These are phyloP conservation scores for Naganishia albida DNA, from an alignment of 1,284 basidiomycete genomes.

Conservation along the genomic window DNA sequence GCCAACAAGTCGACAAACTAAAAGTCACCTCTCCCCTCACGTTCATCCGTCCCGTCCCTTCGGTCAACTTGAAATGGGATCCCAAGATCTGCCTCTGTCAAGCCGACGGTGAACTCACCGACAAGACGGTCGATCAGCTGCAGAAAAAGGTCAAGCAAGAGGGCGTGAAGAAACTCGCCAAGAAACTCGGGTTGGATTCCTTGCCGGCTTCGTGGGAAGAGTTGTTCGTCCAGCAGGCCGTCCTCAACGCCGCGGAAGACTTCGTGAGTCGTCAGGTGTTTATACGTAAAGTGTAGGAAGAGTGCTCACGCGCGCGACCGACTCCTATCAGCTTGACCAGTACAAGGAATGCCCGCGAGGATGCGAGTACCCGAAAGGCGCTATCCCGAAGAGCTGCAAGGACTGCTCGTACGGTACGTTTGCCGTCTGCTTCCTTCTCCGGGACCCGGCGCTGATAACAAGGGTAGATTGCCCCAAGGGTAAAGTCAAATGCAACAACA, in stretches of 20 bases:
- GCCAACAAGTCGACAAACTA: conserved; percentile 25
- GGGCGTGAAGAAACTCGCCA: conserved; percentile 10
- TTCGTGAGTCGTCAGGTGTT: conserved; percentile 25
- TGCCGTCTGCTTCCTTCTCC: not conserved
- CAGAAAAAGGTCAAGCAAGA: conserved; percentile 16
- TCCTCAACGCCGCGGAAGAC: conserved; percentile 10
- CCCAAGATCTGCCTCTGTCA: conserved; percentile 28
- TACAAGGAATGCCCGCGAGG: conserved; percentile 25
- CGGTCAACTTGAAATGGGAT: conserved; percentile 23
- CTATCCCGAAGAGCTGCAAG: conserved; percentile 18
- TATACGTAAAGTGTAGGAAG: not conserved
- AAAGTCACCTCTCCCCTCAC: conserved; percentile 25
- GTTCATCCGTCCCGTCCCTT: conserved; percentile 16
- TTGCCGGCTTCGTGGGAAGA: conserved; percentile 21
- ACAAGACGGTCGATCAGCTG: conserved; percentile 6
- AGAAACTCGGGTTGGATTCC: conserved; percentile 16
- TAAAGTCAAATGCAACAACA: conserved; percentile 15
- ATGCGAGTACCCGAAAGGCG: conserved; percentile 14
- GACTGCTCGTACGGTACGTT: conserved; percentile 18
- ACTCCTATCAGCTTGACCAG: conserved; percentile 6
- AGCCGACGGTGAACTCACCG: conserved; percentile 18
- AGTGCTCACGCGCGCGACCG: not conserved
- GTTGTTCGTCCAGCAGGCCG: conserved; percentile 21
- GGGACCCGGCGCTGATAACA: not conserved
- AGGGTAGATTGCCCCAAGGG: conserved; percentile 11